Base-by-base conservation (phyloP, 2,329 filamentous ascomycete genomes). In the Zymoseptoria ardabiliae region DNA sequence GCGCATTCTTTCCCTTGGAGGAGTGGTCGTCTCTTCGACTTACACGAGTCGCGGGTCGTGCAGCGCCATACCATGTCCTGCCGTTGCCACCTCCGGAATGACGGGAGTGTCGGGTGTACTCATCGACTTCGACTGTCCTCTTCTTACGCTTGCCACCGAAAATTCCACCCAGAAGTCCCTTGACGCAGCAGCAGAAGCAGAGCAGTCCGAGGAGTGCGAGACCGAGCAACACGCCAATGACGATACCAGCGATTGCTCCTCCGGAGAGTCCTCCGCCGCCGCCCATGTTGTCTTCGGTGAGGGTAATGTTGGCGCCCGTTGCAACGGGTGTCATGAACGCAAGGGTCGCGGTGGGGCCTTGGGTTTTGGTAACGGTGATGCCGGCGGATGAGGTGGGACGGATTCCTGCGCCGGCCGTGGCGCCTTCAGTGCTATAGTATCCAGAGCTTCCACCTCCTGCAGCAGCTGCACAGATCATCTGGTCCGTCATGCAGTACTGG, bases 201-300 rank as follows among this genome's bases (percentile, higher is more conserved):
- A 91, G 75, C 7, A 89, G 80, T 4, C 87, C 76, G 21, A 92
- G 81, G 2, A 92, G 77, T 49, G 81, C 74, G 41, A 91, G 78
- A 62, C 87, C 89, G 13, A 82, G 81, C 54, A 92, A 79, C 10
- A 84, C 82, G 63, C 89, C 89, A 58, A 92, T 86, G 65, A 92
- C 89, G 68, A 92, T 92, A 61, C 89, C 89, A 17, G 89, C 89
- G 67, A 92, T 92, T 61, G 87, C 89, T 56, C 88, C 89, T 50
- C 80, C 82, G 67, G 85, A 89, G 57, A 92, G 80, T 20, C 74
- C 72, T 28, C 73, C 71, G 57, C 72, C 68, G 10, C 65, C 67
- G 28, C 66, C 66, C 52, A 48, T 58, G 10, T 61, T 53, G 23
- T 70, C 61, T 13, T 71, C 68, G 2, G 72, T 73, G 35, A 76